Evolutionary conservation across 768 basidiomycete species (phyloP).

Genomic region (Phlebiopsis gigantea): DNA sequence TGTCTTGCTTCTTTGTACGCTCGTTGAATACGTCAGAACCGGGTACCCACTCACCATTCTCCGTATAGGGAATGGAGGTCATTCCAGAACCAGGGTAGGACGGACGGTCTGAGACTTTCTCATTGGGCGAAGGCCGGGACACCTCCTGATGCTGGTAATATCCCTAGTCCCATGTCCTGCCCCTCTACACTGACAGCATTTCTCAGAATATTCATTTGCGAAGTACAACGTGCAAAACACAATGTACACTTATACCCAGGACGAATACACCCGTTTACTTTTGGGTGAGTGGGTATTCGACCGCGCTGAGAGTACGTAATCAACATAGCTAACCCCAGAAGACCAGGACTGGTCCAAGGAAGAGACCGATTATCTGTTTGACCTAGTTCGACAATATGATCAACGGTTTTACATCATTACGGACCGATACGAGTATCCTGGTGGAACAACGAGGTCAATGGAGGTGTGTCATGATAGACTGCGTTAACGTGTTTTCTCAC

Average conservation of each 20-base stretch:
- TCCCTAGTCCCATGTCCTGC: constrained; percentile 9
- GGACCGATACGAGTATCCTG: constrained; percentile 80
- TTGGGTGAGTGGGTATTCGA: constrained; percentile 44
- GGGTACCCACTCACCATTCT: no score
- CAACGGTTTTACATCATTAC: constrained; percentile 84
- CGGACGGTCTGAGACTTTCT: constrained; percentile 59
- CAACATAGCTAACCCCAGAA: constrained; percentile 18
- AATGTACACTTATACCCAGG: constrained; percentile 69
- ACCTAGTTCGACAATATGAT: constrained; percentile 75
- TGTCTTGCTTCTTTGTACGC: constrained; percentile 3
- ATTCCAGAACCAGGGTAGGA: constrained; percentile 70
- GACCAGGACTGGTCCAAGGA: constrained; percentile 88
- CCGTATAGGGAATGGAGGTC: constrained; percentile 68
- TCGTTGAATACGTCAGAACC: no score
- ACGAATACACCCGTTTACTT: constrained; percentile 81
- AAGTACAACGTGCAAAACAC: constrained; percentile 73
- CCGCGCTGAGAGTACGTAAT: not conserved
- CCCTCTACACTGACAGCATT: not conserved
- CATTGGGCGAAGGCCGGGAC: constrained; percentile 79
- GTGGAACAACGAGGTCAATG: constrained; percentile 49
- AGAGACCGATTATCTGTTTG: constrained; percentile 91
- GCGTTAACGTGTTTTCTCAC: not conserved
- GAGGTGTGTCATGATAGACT: constrained; percentile 48
- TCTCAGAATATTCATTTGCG: constrained; percentile 73
- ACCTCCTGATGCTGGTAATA: constrained; percentile 51